Evolutionary conservation across 495 filamentous ascomycete genomes (phyloP), one percentile per base, ranked within the genome.

Genomic region (Diplogelasinospora grovesii): DNA sequence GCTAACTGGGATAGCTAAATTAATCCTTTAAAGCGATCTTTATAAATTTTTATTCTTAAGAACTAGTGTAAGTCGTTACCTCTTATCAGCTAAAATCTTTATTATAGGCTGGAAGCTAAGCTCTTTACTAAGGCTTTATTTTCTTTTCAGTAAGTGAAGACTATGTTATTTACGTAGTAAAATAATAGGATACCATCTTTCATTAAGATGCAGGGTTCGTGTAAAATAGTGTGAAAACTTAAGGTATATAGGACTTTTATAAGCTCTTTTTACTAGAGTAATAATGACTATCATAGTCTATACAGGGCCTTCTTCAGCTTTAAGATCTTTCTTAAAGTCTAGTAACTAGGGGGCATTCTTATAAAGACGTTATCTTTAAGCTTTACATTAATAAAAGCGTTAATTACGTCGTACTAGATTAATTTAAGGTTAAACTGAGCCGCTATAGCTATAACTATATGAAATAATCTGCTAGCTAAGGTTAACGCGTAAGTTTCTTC

Each of bases 241-340:
- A 49, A 11, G 2, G 10, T 20, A 0, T 26, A 1, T 8, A 53
- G 30, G 4, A 43, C 30, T 3, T 5, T 21, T 0, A 35, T 40
- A 0, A 53, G 36, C 25, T 53, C 46, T 9, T 46, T 43, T 37
- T 53, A 39, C 46, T 35, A 53, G 0, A 53, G 39, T 18, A 49
- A 22, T 18, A 43, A 46, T 8, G 43, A 53, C 18, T 46, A 19
- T 15, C 45, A 9, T 15, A 53, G 30, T 1, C 50, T 36, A 20
- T 49, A 49, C 4, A 53, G 25, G 0, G 46, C 50, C 35, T 49
- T 46, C 2, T 43, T 25, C 9, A 53, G 29, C 10, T 19, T 2
- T 8, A 49, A 23, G 8, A 39, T 7, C 3, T 23, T 36, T 9
- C 45, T 38, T 10, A 16, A 14, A 3, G 38, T 41, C 9, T 30